Percentiles rank a stretch among this genome's conserved stretches.
Evolutionary conservation across 495 filamentous ascomycete genomes (phyloP).

Genomic region (Trichoderma reesei): DNA sequence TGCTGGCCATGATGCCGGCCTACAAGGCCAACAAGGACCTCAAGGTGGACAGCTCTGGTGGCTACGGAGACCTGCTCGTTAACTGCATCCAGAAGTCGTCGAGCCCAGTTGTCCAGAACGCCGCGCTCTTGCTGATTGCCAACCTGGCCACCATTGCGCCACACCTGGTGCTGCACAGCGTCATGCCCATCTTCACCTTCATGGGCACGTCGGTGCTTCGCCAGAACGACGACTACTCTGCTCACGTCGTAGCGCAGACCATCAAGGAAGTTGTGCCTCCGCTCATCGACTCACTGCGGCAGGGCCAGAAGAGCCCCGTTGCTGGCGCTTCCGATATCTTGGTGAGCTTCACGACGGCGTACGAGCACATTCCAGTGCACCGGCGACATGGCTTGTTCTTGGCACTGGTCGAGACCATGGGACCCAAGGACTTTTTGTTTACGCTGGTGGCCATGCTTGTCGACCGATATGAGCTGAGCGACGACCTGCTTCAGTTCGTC

Average conservation of each 20-base stretch:
- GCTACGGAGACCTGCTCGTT: constrained; percentile 79
- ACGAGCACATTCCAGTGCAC: constrained; percentile 85
- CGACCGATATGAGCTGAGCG: constrained; percentile 52
- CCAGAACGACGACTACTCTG: constrained; percentile 91
- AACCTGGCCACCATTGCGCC: constrained; percentile 73
- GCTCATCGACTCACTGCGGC: constrained; percentile 74
- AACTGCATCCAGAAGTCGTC: constrained; percentile 82
- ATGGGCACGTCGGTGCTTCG: constrained; percentile 82
- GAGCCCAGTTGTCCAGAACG: constrained; percentile 84
- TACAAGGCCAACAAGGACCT: constrained; percentile 50
- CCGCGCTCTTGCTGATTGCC: constrained; percentile 79
- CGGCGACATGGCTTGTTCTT: constrained; percentile 71
- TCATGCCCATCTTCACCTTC: constrained; percentile 99
- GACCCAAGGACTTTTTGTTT: constrained; percentile 70
- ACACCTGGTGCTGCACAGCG: constrained; percentile 82
- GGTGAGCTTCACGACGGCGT: constrained; percentile 85
- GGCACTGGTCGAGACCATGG: constrained; percentile 71
- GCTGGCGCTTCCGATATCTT: constrained; percentile 76
- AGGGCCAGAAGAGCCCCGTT: constrained; percentile 64
- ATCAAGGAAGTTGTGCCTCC: constrained; percentile 85
- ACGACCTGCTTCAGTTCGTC: constrained; percentile 42
- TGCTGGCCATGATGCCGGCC: constrained; percentile 67
- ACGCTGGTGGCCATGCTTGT: constrained; percentile 61
- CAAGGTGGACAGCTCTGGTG: constrained; percentile 60
- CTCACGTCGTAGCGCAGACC: constrained; percentile 82